phyloP scores from a whole-genome alignment of 1,284 basidiomycete genomes.

The Tilletia walkeri region DNA sequence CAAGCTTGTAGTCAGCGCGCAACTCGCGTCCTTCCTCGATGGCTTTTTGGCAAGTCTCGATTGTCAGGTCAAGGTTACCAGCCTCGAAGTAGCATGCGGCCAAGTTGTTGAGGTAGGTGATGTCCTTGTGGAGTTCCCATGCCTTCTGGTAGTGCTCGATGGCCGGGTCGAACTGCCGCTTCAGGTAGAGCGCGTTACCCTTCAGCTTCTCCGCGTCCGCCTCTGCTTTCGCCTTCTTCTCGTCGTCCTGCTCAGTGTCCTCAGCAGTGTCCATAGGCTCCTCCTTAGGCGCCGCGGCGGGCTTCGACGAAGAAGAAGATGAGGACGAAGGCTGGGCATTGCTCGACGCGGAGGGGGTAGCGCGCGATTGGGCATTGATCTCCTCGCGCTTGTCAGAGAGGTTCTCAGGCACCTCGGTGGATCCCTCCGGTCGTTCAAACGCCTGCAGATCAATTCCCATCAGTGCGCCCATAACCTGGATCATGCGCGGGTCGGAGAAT shows the following conservation, averaged over 20 bases:
- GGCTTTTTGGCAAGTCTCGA: constrained; percentile 89
- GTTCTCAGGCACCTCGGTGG: constrained; percentile 73
- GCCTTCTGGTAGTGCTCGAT: constrained; percentile 65
- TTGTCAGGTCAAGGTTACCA: constrained; percentile 83
- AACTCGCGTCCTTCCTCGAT: constrained; percentile 81
- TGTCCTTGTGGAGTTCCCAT: constrained; percentile 90
- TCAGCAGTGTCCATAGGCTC: constrained; percentile 34
- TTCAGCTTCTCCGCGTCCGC: constrained; percentile 58
- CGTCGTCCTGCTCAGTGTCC: constrained; percentile 31
- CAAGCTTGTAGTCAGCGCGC: constrained; percentile 63
- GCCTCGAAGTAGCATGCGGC: constrained; percentile 89
- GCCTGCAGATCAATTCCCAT: constrained; percentile 93
- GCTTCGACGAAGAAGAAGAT: constrained; percentile 19
- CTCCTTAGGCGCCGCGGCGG: constrained; percentile 48
- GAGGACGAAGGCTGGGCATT: constrained; percentile 47
- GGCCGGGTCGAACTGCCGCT: constrained; percentile 62
- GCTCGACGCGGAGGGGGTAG: constrained; percentile 16
- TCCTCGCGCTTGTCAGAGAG: constrained; percentile 49
- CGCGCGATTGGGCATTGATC: constrained; percentile 48
- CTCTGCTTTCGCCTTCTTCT: constrained; percentile 40
- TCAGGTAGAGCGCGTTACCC: constrained; percentile 82
- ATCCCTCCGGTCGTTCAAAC: constrained; percentile 79
- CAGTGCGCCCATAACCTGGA: constrained; percentile 79
- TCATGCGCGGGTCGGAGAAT: constrained; percentile 83
- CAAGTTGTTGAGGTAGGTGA: constrained; percentile 71